Base-by-base conservation (phyloP, 495 filamentous ascomycete genomes). In the Penicillium herquei region DNA sequence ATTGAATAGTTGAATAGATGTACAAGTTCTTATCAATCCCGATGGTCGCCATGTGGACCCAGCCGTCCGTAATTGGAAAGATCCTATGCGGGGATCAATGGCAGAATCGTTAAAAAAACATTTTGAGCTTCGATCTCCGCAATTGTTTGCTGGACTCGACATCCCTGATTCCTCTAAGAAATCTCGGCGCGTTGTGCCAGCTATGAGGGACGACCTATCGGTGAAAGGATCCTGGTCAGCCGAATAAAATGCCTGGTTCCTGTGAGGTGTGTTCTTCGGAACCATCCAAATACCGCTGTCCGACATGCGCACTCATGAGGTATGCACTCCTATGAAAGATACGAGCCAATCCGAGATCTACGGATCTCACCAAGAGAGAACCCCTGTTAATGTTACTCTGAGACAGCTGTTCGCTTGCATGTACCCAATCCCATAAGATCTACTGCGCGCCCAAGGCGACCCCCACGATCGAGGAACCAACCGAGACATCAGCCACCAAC, bases 371-470 rank as follows among this genome's bases (percentile, higher is more conserved):
- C 21, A 26, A 26, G 21, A 26, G 21, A 26, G 1, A 26, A 26
- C 4, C 21, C 21, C 21, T 26, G 21, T 26, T 37, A 13, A 37
- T 37, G 43, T n/a, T 56, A 0, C 21, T 51, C 39, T 44, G 32
- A 57, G 17, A 12, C 43, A 91, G 88, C 63, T 91, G 88, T 61
- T 90, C 87, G 1, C 76, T 89, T 43, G 70, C 78, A 21, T 91
- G 88, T 69, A 87, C 81, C 52, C 83, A 81, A 58, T 68, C 76
- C 30, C 88, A 91, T 72, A 86, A 78, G 62, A 76, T 77, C 39
- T 77, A 76, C 52, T 78, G 75, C 55, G 67, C 74, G 18, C 72
- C 74, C 13, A 75, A 74, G 57, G 56, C 62, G 44, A 56, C 45
- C 12, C 59, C 61, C 21, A 41, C 64, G 42, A 65, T 58, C 47